Conservation (phyloP, 495 filamentous ascomycete species). For the Annulohypoxylon nitens region DNA sequence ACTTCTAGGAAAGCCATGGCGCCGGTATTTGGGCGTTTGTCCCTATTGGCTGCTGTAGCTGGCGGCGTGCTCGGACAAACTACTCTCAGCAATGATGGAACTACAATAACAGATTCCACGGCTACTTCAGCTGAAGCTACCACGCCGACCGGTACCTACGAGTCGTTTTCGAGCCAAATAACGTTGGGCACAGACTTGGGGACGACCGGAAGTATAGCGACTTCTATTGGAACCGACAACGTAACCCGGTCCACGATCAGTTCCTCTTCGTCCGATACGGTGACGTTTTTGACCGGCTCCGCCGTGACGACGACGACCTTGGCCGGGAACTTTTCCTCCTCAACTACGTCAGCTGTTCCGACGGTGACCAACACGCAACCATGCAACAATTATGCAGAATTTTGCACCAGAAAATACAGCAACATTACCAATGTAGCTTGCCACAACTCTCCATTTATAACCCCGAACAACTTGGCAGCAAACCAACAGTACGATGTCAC, state of each 20-base stretch:
- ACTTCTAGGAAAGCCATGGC: slow-evolving; percentile 33
- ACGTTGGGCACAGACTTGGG: slow-evolving; percentile 51
- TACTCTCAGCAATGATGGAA: slow-evolving; percentile 52
- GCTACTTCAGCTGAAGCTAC: slow-evolving; percentile 29
- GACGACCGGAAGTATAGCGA: slow-evolving; percentile 31
- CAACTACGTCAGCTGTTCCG: slow-evolving; percentile 58
- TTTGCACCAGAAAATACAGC: slow-evolving; percentile 84
- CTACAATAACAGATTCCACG: slow-evolving; percentile 53
- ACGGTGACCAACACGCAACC: slow-evolving; percentile 75
- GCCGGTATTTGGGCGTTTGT: slow-evolving; percentile 36
- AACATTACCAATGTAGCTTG: slow-evolving; percentile 90
- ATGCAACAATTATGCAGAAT: slow-evolving; percentile 89
- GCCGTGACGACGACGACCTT: slow-evolving; percentile 46
- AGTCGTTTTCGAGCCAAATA: slow-evolving; percentile 53
- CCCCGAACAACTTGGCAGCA: slow-evolving; percentile 75
- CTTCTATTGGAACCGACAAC: slow-evolving; percentile 56
- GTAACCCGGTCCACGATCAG: slow-evolving; percentile 53
- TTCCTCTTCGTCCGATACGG: slow-evolving; percentile 46
- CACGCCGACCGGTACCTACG: slow-evolving; percentile 56
- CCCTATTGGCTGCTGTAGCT: slow-evolving; percentile 38
- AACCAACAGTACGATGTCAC: slow-evolving; percentile 81
- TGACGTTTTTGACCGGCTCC: slow-evolving; percentile 61
- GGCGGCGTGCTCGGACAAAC: slow-evolving; percentile 42
- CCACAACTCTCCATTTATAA: slow-evolving; percentile 88
- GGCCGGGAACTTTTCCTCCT: slow-evolving; percentile 51